phyloP scores from a whole-genome alignment of 257 asterid genomes.

The Rhazya stricta region DNA sequence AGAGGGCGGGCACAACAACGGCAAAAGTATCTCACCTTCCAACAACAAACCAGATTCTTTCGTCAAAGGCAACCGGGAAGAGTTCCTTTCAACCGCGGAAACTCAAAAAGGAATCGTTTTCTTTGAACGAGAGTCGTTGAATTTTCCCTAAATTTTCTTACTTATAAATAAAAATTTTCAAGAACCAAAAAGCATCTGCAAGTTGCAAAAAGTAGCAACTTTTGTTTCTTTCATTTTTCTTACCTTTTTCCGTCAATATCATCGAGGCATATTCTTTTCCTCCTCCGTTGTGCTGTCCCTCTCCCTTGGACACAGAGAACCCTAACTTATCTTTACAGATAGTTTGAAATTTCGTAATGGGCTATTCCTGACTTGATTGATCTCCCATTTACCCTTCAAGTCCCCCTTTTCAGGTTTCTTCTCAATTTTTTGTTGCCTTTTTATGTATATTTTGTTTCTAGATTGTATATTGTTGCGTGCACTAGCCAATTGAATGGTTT shows the following conservation, averaged over 20 bases:
- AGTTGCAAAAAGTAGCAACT: background rate
- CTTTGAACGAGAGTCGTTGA: background rate
- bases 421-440: background rate
- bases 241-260: conserved; percentile 28
- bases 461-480: background rate
- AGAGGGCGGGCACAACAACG: conserved; percentile 20
- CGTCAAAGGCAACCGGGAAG: background rate
- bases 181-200: background rate
- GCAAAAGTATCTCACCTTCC: conserved; percentile 4
- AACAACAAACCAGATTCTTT: conserved; percentile 5
- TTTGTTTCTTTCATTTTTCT: conserved; percentile 5
- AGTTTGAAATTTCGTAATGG: conserved; percentile 13
- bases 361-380: conserved; percentile 20
- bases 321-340: conserved; percentile 18
- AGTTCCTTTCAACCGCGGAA: background rate
- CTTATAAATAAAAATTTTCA: background rate
- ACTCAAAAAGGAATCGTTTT: conserved; percentile 5
- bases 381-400: conserved; percentile 19
- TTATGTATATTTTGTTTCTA: background rate
- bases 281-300: conserved; percentile 9
- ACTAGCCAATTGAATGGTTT: background rate
- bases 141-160: background rate
- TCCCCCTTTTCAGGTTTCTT: conserved; percentile 31
- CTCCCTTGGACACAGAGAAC: conserved; percentile 17
- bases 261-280: conserved; percentile 47